Evolutionary conservation across 257 asterid genomes (phyloP), one percentile per base, ranked within the genome.

Genomic region (Oldenlandia corymbosa): DNA sequence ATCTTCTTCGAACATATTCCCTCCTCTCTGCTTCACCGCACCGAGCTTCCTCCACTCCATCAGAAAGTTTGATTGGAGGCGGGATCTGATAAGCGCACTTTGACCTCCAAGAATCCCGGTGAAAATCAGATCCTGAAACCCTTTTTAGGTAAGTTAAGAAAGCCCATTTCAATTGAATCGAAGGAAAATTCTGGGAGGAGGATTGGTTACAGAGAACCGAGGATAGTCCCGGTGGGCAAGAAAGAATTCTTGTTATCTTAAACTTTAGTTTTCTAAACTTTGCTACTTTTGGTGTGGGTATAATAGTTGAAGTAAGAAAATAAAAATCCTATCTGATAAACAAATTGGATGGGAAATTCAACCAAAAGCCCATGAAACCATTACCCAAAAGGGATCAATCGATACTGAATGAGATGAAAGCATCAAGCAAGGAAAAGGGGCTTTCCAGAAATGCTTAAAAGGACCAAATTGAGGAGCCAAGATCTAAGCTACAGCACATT

Each of bases 211-310:
- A 88, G 78, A 91, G 88, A 62, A 88, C 84, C 0, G 97, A 2
- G 95, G 98, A 69, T 88, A 88, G 81, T 92, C 93, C 98, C 98
- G 89, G 64, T 85, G 72, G 80, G n/a, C n/a, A n/a, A n/a, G n/a
- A n/a, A n/a, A n/a, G n/a, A n/a, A n/a, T n/a, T n/a, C n/a, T n/a
- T n/a, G n/a, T n/a, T n/a, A n/a, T n/a, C n/a, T n/a, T n/a, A n/a
- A n/a, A n/a, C n/a, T n/a, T n/a, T n/a, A n/a, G n/a, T n/a, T n/a
- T n/a, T n/a, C n/a, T n/a, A n/a, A n/a, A n/a, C n/a, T n/a, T n/a
- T n/a, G n/a, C n/a, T n/a, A n/a, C n/a, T n/a, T n/a, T n/a, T n/a
- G n/a, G n/a, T n/a, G n/a, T n/a, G n/a, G n/a, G n/a, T n/a, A n/a
- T n/a, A n/a, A n/a, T n/a, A n/a, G n/a, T n/a, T n/a, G 5, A 20